phyloP scores from a whole-genome alignment of 192 early-diverging fungal genomes.

The Pecoramyces ruminantium region DNA sequence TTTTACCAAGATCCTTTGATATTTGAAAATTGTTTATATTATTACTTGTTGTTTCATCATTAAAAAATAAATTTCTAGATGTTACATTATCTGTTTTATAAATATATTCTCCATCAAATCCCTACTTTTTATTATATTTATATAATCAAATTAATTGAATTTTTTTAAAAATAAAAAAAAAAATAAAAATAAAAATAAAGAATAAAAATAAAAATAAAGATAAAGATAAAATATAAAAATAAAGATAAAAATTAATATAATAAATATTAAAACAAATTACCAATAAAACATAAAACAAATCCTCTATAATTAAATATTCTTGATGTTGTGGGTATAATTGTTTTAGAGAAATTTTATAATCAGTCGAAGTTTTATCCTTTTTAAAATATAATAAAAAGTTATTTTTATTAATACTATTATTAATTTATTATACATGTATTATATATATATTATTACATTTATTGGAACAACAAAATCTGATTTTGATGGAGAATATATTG shows the following conservation, averaged over 20 bases:
- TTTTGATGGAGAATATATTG: neutral
- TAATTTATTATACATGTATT: too few relatives aligned
- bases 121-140: slow-evolving; percentile 18
- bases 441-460: neutral
- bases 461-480: neutral
- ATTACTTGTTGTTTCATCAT: slow-evolving; percentile 15
- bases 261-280: too few relatives aligned
- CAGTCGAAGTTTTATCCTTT: neutral
- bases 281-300: slow-evolving; percentile 73
- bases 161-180: too few relatives aligned
- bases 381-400: neutral
- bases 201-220: neutral
- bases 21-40: slow-evolving; percentile 1
- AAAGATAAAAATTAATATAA: too few relatives aligned
- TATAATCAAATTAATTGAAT: too few relatives aligned
- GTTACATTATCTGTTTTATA: neutral
- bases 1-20: neutral
- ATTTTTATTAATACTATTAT: too few relatives aligned
- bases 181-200: neutral
- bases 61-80: slow-evolving; percentile 16
- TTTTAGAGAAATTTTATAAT: neutral
- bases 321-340: slow-evolving; percentile 15
- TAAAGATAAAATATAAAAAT: too few relatives aligned
- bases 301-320: slow-evolving; percentile 72
- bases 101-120: slow-evolving; percentile 61